Conservation (phyloP, 257 asterid species). For the Capsicum pubescens region DNA sequence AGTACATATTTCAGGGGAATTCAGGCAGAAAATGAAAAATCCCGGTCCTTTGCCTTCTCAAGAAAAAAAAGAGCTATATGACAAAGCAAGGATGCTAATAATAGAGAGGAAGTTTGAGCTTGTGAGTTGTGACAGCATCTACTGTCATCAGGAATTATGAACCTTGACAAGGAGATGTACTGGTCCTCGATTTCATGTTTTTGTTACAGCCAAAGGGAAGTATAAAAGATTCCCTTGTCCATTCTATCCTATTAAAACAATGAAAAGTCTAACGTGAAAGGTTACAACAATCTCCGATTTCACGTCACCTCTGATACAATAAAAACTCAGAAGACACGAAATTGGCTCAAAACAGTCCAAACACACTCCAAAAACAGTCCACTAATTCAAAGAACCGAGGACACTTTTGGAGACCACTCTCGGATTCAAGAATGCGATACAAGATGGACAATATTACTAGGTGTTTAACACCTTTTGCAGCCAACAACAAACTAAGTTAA, state of each 20-base stretch:
- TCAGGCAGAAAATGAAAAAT: background rate
- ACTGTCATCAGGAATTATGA: constrained; percentile 1
- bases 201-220: background rate
- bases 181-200: background rate
- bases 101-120: constrained; percentile 7
- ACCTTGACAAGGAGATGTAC: constrained; percentile 7
- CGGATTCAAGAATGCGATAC: too few relatives aligned
- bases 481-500: too few relatives aligned
- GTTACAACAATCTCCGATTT: background rate
- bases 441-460: too few relatives aligned
- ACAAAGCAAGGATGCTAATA: background rate
- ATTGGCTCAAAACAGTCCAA: too few relatives aligned
- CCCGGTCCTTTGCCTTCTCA: background rate
- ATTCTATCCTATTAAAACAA: background rate
- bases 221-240: background rate
- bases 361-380: too few relatives aligned
- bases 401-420: too few relatives aligned
- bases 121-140: background rate
- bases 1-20: background rate
- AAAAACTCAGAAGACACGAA: too few relatives aligned
- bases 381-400: too few relatives aligned
- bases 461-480: too few relatives aligned
- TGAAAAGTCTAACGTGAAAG: constrained; percentile 16
- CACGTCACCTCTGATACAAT: background rate
- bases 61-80: background rate